These are phyloP conservation scores for Sisymbrium irio DNA, from an alignment of 345 rosid species.

Conservation along the genomic window DNA sequence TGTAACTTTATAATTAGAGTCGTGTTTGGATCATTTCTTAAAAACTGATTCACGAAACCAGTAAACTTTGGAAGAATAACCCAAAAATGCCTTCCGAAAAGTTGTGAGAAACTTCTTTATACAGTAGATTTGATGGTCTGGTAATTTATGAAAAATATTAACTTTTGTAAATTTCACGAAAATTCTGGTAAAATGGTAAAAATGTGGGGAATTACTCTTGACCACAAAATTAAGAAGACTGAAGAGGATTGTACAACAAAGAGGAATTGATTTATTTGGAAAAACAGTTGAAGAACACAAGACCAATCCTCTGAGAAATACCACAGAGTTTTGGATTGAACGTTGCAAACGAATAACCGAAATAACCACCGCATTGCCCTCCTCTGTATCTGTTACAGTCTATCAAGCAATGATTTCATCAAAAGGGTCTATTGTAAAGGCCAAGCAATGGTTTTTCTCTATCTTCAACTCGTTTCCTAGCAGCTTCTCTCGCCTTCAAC, in stretches of 20 bases:
- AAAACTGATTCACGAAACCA: background rate
- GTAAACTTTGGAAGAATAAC: background rate
- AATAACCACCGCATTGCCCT: background rate
- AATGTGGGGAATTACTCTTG: background rate
- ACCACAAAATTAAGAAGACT: background rate
- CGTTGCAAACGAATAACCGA: background rate
- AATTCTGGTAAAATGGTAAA: background rate
- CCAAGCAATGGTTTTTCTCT: conserved; percentile 90
- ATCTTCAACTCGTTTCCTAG: conserved; percentile 85
- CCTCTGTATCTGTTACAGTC: background rate
- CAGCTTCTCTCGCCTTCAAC: conserved; percentile 90
- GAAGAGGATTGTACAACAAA: background rate
- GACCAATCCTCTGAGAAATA: no score
- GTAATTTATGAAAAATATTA: background rate
- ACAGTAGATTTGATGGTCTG: no score
- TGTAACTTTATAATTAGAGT: background rate
- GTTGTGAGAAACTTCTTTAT: background rate
- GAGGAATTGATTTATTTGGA: background rate
- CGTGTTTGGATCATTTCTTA: background rate
- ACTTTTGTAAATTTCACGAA: no score
- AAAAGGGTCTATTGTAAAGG: conserved; percentile 60
- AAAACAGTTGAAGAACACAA: conserved; percentile 9
- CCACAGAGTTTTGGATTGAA: background rate
- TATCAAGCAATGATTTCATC: conserved; percentile 37
- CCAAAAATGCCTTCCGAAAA: background rate